Base-by-base conservation (phyloP, 495 filamentous ascomycete genomes). In the Daldinia bambusicola region DNA sequence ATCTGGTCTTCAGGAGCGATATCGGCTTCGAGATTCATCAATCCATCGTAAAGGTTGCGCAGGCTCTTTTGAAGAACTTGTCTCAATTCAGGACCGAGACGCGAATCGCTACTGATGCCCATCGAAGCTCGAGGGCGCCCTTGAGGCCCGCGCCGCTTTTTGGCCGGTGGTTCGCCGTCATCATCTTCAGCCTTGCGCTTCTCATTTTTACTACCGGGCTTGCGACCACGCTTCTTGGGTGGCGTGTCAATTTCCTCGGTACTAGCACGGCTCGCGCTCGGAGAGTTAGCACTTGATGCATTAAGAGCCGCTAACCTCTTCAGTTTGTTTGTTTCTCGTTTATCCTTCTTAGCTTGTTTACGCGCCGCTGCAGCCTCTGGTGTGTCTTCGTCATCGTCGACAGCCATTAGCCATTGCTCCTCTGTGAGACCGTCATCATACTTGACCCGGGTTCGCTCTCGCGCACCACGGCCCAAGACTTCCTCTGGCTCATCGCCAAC, bases 371-470 rank as follows among this genome's bases (percentile, higher is more conserved):
- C 95, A 63, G 92, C 94, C 77, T 99, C 95, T 55, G 97, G 92
- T 0, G 88, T 90, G 69, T 98, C 96, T 9, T 99, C 95, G 61
- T 98, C 94, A 64, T 96, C 92, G 76, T 98, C 95, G 38, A 99
- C 93, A 61, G 95, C 95, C 78, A 90, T 89, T 31, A 88, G 80
- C 95, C 95, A 99, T 81, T 99, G 96, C 81, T 98, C 95, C 78
- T 98, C 96, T 3, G 95, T 97, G 45, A 99, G 89, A 31, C 96
- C 95, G 75, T 99, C 95, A 78, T 99, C 95, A 77, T 99, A 99
- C 77, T 92, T 92, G 65, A 97, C 93, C 59, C 92, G 86, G 75
- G 92, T 98, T 72, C 95, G 89, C 82, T 98, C 96, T 81, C 95
- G 90, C 63, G 94, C 94, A 61, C 95, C 95, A 78, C 95, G 93